phyloP scores from a whole-genome alignment of 2,329 filamentous ascomycete genomes.

The Chaetomium olivaceum region DNA sequence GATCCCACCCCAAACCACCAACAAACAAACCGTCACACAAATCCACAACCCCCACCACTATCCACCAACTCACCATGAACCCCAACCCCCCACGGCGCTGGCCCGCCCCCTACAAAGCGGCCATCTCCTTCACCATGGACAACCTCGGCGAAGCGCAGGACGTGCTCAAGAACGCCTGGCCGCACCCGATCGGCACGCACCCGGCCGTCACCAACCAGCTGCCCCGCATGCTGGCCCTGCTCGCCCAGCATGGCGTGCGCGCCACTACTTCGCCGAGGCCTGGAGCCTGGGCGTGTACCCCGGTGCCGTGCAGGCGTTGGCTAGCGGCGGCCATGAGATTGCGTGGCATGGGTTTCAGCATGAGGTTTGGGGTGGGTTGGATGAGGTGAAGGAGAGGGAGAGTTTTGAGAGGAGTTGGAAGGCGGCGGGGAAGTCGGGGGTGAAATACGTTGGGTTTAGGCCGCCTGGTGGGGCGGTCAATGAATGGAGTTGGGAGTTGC shows the following conservation, averaged over 20 bases:
- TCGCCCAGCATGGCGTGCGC: conserved; percentile 27
- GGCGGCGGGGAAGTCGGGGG: conserved; percentile 21
- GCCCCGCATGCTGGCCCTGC: conserved; percentile 36
- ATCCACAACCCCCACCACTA: background rate
- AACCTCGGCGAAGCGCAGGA: conserved; percentile 40
- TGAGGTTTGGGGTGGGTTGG: conserved; percentile 33
- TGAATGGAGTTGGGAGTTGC: conserved; percentile 32
- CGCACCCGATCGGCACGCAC: conserved; percentile 34
- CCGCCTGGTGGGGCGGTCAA: conserved; percentile 36
- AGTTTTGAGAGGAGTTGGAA: conserved; percentile 34
- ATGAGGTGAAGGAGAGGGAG: conserved; percentile 25
- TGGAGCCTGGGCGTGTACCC: conserved; percentile 37
- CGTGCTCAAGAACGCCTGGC: conserved; percentile 33
- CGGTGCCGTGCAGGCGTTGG: conserved; percentile 26
- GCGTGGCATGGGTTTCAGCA: conserved; percentile 40
- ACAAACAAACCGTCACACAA: background rate
- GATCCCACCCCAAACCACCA: background rate
- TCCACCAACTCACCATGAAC: background rate
- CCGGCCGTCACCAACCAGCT: conserved; percentile 33
- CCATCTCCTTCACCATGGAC: conserved; percentile 39
- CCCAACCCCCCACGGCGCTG: conserved; percentile 23
- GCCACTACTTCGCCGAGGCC: conserved; percentile 39
- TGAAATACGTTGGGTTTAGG: conserved; percentile 34
- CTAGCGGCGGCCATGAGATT: conserved; percentile 34
- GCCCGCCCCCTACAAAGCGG: conserved; percentile 33